Evolutionary conservation across 2,329 filamentous ascomycete species (phyloP), one percentile per base, ranked within the genome.

Genomic region (Neopestalotiopsis sp.): DNA sequence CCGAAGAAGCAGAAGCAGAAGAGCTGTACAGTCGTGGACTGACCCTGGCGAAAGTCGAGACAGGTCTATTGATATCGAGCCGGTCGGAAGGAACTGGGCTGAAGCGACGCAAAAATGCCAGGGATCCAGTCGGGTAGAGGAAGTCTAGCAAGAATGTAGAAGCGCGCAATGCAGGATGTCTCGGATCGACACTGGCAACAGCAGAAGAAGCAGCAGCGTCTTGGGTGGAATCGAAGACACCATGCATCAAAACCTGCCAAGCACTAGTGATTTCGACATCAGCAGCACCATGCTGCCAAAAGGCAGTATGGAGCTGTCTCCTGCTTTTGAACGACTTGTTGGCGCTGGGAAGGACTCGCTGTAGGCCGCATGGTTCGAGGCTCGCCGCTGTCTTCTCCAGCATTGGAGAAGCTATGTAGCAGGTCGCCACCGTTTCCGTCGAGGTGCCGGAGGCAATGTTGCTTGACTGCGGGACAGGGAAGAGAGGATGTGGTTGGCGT

Each of bases 381-480:
- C 81, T 83, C 70, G 84, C 83, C 56, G 86, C 85, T 68, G 86
- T 87, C 83, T 86, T 85, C 82, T 89, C 87, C 74, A 89, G 84
- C 86, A 89, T 88, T 78, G 80, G 82, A 72, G 71, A 71, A 62
- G 65, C 61, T 65, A 65, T 69, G 40, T 34, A 30, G 67, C 38
- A 45, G 42, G 62, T 28, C 40, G 62, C 38, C 40, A 45, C 40
- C 62, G 13, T 65, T 20, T 7, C 40, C 62, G 62, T 52, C 17
- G 17, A 24, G 28, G 40, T 20, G 20, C 13, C 30, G 34, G 20
- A 38, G 14, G 34, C 59, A 62, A 20, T 38, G 7, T 62, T 34
- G n/a, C 30, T 20, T 28, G 32, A 10, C 20, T 30, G 13, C 20
- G 32, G 24, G 34, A 20, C 17, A 24, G 59, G 4, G 32, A 38